Base-by-base conservation (phyloP, 1,284 basidiomycete genomes). In the Moesziomyces sp. region DNA sequence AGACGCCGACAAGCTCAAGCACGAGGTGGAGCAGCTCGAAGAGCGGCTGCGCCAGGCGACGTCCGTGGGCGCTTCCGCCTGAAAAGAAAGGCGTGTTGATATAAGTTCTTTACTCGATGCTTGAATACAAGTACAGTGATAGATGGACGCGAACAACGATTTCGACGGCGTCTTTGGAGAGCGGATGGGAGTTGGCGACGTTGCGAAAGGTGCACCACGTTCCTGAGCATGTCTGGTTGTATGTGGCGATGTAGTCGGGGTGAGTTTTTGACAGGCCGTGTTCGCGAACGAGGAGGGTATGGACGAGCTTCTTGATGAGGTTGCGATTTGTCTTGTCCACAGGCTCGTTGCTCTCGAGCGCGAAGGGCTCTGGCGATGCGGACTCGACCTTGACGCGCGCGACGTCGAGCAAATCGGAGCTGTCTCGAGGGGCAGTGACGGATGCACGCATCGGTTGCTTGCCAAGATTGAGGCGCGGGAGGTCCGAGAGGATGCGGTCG, bases 201-300 rank as follows among this genome's bases (percentile, higher is more conserved):
- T 57, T 57, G 59, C 72, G 66, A 40, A 74, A 70, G 9, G 67
- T 58, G 72, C 67, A 70, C 72, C 72, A 74, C 24, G 76, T 70
- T 45, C 75, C 75, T 16, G 67, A 62, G 56, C 76, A 80, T 0
- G 78, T 73, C 43, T 70, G 63, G 49, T 59, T 65, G 71, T 74
- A 80, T 44, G 73, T 72, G 19, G 73, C 72, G 19, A 72, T 56
- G 60, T 76, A 80, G 57, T 76, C 78, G 3, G 66, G 47, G 21
- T 77, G 56, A 5, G 60, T 43, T 26, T 73, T 73, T 45, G 57
- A 40, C 16, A 67, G 54, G 46, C 52, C 52, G 35, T 67, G 42
- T 57, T 68, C 69, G 47, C 57, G 62, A 1, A 58, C 42, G 26
- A 70, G 67, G 18, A 66, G 50, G 44, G 61, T 57, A 44, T 74